Base-by-base conservation (phyloP, 768 basidiomycete species). In the Gyrodon lividus region DNA sequence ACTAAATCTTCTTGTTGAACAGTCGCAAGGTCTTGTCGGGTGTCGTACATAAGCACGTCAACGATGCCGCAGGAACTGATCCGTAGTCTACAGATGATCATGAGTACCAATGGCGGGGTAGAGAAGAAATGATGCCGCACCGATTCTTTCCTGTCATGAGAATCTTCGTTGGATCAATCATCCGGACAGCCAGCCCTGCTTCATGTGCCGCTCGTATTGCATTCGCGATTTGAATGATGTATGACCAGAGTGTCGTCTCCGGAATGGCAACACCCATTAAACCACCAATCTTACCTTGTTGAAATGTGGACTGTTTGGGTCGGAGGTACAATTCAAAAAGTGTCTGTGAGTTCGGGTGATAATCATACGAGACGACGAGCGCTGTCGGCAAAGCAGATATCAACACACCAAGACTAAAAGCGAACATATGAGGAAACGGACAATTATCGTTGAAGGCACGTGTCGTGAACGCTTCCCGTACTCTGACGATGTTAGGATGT, bases 381-480 rank as follows among this genome's bases (percentile, higher is more conserved):
- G 97, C 95, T 95, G 52, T 17, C 39, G 31, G 39, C 30, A 26
- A 41, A 30, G 45, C 46, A 51, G 37, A 46, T 7, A 55, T 57
- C 39, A 60, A 51, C 48, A 48, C n/a, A 30, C 24, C 8, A 43
- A 52, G 41, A 6, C n/a, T 19, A 35, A 31, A 49, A 20, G 41
- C 54, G 22, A 23, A 37, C 7, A 40, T 46, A 51, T 43, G 13
- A 23, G 56, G 39, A 42, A 24, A 53, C 87, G 45, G 62, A 96
- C 95, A 98, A 59, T 86, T 87, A 66, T 98, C 97, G 48, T 84
- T 83, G 68, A 99, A 99, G 0, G 89, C 83, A 24, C 86, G 80
- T 0, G 96, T 96, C 0, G 97, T 98, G 73, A 99, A 98, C 0
- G 96, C 97, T 66, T 98, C 97, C 43, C 82, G 79, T 19, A 98